Evolutionary conservation across 2,329 filamentous ascomycete species (phyloP), one percentile per base, ranked within the genome.

Genomic region (Neonectria ditissima): DNA sequence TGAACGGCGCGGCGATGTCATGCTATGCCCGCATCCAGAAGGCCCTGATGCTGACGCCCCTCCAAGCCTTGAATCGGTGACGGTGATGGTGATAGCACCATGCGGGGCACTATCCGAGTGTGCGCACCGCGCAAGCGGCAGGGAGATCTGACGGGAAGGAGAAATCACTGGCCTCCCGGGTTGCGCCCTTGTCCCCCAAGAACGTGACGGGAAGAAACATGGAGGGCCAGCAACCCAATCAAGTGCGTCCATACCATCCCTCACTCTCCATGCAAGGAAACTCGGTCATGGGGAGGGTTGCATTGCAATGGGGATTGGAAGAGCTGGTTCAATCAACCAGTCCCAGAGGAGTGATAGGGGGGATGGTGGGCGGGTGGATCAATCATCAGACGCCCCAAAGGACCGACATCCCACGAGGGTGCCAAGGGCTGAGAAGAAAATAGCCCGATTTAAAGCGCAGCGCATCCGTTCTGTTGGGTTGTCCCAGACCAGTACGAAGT

Each of bases 401-500:
- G 28, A 24, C 54, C 47, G 58, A 52, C 53, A 32, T 60, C 37
- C 43, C 59, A 63, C 62, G 59, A 67, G 58, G 37, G 60, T 64
- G 66, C 56, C 62, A 59, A 55, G 55, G 57, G 55, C 62, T 62
- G 62, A 57, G 62, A 61, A 53, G 51, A 51, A 64, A 58, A 69
- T 69, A 66, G 51, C 60, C 68, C 69, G 66, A 71, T 73, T 67
- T 65, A 67, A 69, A 73, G 61, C 66, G 68, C 61, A 66, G 62
- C 56, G 63, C 65, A 73, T 65, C 72, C 70, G 60, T 72, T 62
- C 65, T 67, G 61, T 60, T 72, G 69, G 72, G 63, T 65, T 67
- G 34, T 52, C 55, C 55, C 54, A 52, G 62, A 62, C 47, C 34
- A 57, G 43, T 66, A 65, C 47, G 62, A 56, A 55, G n/a, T n/a